Percentiles rank a stretch among this genome's conserved stretches.
Conservation (phyloP, 176 grass and related monocot species). For the Eragrostis nindensis region DNA sequence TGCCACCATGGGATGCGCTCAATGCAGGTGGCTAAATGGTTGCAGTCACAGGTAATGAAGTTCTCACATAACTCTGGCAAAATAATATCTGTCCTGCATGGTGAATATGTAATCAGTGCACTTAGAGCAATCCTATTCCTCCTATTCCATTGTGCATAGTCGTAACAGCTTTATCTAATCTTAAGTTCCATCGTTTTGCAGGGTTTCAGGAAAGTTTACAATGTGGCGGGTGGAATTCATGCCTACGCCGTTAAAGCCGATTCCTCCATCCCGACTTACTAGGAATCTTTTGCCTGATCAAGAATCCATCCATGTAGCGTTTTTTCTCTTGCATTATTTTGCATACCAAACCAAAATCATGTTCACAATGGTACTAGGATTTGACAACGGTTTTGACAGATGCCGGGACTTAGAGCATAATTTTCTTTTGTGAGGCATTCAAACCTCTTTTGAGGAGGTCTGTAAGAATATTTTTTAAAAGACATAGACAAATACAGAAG, state of each 20-base stretch:
- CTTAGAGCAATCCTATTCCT: neutral
- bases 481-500: neutral
- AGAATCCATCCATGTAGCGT: neutral
- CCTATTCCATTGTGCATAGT: neutral
- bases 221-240: conserved; percentile 69
- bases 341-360: neutral
- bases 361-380: neutral
- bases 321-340: neutral
- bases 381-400: neutral
- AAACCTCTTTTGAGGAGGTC: no score
- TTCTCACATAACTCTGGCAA: neutral
- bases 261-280: conserved; percentile 72
- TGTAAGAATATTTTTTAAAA: neutral
- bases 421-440: neutral
- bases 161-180: neutral
- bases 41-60: conserved; percentile 85
- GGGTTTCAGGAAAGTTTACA: conserved; percentile 80
- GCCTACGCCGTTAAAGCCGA: conserved; percentile 63
- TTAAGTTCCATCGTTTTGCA: conserved; percentile 33
- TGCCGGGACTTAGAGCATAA: neutral
- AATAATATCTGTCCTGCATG: neutral
- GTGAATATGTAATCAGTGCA: neutral
- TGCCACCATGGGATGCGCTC: conserved; percentile 93
- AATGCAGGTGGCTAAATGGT: conserved; percentile 92
- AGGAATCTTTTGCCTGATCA: neutral